Evolutionary conservation across 805 yeast species (phyloP).

Genomic region (Komagataella populi): DNA sequence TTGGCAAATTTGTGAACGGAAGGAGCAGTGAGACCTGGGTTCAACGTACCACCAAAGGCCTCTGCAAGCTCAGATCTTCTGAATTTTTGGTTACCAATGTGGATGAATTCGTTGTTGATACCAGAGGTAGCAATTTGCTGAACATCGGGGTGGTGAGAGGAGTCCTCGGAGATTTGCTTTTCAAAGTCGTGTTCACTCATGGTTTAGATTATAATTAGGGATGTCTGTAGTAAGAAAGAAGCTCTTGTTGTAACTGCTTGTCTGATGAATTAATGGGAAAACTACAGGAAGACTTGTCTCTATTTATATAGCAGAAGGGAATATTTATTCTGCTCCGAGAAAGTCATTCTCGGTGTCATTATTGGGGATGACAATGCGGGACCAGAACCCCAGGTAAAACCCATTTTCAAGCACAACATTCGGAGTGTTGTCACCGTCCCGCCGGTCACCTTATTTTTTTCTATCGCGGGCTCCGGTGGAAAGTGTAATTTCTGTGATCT

Average conservation of each 20-base stretch:
- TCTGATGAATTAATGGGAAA: background rate
- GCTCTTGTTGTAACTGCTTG: background rate
- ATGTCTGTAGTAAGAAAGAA: background rate
- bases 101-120: slow-evolving; percentile 46
- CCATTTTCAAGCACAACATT: background rate
- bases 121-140: background rate
- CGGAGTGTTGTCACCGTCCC: background rate
- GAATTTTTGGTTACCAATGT: slow-evolving; percentile 61
- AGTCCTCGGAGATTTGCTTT: background rate
- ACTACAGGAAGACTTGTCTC: background rate
- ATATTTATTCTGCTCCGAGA: background rate
- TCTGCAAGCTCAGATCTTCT: slow-evolving; percentile 40
- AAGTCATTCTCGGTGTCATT: background rate
- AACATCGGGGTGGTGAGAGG: background rate
- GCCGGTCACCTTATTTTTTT: background rate
- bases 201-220: background rate
- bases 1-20: slow-evolving; percentile 52
- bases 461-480: background rate
- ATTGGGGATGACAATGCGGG: background rate
- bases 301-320: background rate
- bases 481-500: background rate
- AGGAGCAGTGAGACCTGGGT: slow-evolving; percentile 49
- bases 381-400: background rate
- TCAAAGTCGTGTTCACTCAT: background rate
- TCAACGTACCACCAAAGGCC: slow-evolving; percentile 78